Base-by-base conservation (phyloP, 768 basidiomycete genomes). In the Pisolithus orientalis region DNA sequence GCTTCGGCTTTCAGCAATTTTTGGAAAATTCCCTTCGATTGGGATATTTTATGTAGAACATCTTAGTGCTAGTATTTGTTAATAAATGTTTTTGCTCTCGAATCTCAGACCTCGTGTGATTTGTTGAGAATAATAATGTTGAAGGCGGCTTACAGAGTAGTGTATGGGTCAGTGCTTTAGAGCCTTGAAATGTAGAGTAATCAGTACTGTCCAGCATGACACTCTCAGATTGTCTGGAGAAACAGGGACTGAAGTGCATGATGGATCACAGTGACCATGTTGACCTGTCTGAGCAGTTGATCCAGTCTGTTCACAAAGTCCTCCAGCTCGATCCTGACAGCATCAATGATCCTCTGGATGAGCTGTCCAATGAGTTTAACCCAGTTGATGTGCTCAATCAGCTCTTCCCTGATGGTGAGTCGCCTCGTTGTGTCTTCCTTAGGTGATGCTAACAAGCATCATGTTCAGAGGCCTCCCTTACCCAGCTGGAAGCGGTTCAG, bases 1-100 rank as follows among this genome's bases (percentile, higher is more conserved):
- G 85, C 85, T 89, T 87, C 75, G 84, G 85, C 84, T 79, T 78
- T 74, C 80, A 84, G 86, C 84, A 90, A 90, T 90, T 90, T 90
- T 91, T 90, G 88, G 81, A 73, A 80, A 82, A 29, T 16, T n/a
- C 45, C 27, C 45, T 24, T 44, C 6, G 2, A 25, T 44, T 44
- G 25, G 40, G 40, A 21, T 6, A 17, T 9, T 4, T 42, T 42
- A 21, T 42, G 27, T 44, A 28, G 17, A 25, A 25, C 10, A 21
- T 21, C 21, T 21, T 21, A 14, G n/a, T 44, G 27, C 24, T 39
- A n/a, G 39, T 39, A 5, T 40, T 21, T 42, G 40, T 14, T 5
- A 42, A 42, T 42, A 14, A 29, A 53, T 43, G 38, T 39, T 13
- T 16, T 25, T 49, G 40, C 34, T 49, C 32, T 51, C 17, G 16